Percentiles rank a stretch among this genome's conserved stretches.
Conservation (phyloP, 2,329 filamentous ascomycete species). For the Fusarium haematococcum region DNA sequence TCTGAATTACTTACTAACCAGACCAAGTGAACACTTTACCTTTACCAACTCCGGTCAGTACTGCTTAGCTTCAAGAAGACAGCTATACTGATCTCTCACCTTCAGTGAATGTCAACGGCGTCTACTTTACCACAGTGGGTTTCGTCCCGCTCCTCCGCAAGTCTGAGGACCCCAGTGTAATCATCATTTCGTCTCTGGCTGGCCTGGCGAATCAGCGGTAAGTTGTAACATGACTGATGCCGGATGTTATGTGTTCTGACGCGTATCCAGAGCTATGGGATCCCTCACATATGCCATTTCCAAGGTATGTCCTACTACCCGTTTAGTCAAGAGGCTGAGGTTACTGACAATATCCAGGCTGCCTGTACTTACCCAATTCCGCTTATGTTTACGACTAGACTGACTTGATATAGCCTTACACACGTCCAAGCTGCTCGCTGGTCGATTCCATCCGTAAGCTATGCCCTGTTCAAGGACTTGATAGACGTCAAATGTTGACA, state of each 20-base stretch:
- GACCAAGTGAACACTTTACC: background rate
- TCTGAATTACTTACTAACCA: background rate
- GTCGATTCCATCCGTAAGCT: background rate
- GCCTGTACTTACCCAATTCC: background rate
- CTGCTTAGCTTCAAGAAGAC: background rate
- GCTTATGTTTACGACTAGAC: background rate
- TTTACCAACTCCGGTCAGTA: background rate
- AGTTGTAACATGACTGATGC: background rate
- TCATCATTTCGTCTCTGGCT: background rate
- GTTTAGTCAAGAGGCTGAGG: background rate
- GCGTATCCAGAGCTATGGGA: background rate
- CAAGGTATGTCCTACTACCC: background rate
- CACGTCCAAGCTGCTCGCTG: background rate
- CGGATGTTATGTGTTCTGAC: background rate
- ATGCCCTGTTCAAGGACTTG: too few species aligned
- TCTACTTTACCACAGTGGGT: background rate
- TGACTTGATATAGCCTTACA: background rate
- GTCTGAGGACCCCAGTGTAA: background rate
- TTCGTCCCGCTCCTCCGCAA: background rate
- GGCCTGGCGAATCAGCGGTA: background rate
- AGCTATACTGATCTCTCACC: background rate
- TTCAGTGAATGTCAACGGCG: background rate
- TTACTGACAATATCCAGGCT: background rate
- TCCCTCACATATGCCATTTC: background rate
- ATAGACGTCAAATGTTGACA: background rate